Base-by-base conservation (phyloP, 306 rosid species). In the Comarum palustre region DNA sequence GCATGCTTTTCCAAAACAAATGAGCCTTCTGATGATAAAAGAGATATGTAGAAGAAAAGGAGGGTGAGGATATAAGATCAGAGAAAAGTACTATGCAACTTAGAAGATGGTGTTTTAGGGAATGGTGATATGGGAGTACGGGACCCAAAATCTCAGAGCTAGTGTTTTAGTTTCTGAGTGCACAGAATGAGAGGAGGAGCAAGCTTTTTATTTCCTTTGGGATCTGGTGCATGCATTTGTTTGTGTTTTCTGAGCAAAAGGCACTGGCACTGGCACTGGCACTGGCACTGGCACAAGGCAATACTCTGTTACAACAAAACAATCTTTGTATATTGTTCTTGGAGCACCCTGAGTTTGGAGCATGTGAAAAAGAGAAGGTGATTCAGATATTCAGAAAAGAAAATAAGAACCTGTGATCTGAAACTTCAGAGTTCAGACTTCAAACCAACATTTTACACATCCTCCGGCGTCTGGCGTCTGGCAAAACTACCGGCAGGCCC, bases 141-240 rank as follows among this genome's bases (percentile, higher is more conserved):
- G 68, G 68, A 36, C 25, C 68, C 68, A 9, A 62, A 62, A 36
- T 8, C 46, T 19, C 65, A 29, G 65, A 29, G n/a, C 65, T 29
- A 24, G 64, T 14, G 4, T 2, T 14, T 13, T 6, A 5, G 4
- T 60, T 62, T 19, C 25, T 36, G 68, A n/a, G 20, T 1, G 46
- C 68, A 36, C 27, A 17, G 11, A 36, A 19, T 63, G 46, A 19
- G 46, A 62, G 68, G 66, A 61, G 24, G 19, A 58, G 63, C 63
- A 5, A 24, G 32, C 7, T 16, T 31, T 62, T 1, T 3, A 36
- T 62, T 0, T n/a, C 46, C 45, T 34, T 17, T 34, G 65, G 65
- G 36, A 25, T 63, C 5, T 63, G 68, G 25, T n/a, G 16, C 25
- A 34, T n/a, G n/a, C n/a, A n/a, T n/a, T 3, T 63, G 5, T 36